These are phyloP conservation scores for Diaporthe nobilis DNA, from an alignment of 2,329 filamentous ascomycete genomes.

Conservation along the genomic window DNA sequence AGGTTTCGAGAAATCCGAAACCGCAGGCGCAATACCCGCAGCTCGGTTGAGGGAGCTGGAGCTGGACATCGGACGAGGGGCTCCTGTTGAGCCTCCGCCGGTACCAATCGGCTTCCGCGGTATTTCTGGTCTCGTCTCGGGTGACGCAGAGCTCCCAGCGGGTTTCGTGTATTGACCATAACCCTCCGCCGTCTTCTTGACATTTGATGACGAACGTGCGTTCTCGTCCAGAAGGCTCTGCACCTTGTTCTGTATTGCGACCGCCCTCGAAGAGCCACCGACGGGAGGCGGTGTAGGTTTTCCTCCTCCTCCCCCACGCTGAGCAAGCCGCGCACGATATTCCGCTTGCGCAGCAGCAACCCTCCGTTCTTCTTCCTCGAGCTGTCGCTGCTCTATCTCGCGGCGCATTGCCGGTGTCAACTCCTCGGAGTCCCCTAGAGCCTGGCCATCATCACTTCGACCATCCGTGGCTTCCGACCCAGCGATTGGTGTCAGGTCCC, in stretches of 20 bases:
- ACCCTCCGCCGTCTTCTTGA: conserved; percentile 83
- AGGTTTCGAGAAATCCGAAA: conserved; percentile 43
- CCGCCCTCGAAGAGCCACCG: conserved; percentile 75
- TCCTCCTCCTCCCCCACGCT: conserved; percentile 67
- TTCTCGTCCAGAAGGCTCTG: conserved; percentile 88
- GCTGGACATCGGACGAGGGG: conserved; percentile 45
- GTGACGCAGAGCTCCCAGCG: conserved; percentile 53
- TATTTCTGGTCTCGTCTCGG: conserved; percentile 58
- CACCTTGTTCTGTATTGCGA: conserved; percentile 93
- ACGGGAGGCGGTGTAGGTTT: conserved; percentile 62
- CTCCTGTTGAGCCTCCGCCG: conserved; percentile 45
- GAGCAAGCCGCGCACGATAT: conserved; percentile 82
- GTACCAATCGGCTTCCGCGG: conserved; percentile 66
- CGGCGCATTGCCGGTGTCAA: conserved; percentile 90
- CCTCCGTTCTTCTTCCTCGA: conserved; percentile 90
- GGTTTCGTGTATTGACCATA: conserved; percentile 88
- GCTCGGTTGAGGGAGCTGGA: conserved; percentile 39
- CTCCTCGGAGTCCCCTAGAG: conserved; percentile 76
- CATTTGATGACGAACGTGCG: conserved; percentile 68
- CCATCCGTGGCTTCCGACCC: conserved; percentile 82
- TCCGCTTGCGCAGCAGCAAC: conserved; percentile 92
- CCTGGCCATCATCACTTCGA: conserved; percentile 76
- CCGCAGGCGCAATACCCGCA: conserved; percentile 41
- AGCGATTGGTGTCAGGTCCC: conserved; percentile 77
- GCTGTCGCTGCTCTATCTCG: conserved; percentile 85